Evolutionary conservation across 306 rosid species (phyloP).

Genomic region (Argentina anserina): DNA sequence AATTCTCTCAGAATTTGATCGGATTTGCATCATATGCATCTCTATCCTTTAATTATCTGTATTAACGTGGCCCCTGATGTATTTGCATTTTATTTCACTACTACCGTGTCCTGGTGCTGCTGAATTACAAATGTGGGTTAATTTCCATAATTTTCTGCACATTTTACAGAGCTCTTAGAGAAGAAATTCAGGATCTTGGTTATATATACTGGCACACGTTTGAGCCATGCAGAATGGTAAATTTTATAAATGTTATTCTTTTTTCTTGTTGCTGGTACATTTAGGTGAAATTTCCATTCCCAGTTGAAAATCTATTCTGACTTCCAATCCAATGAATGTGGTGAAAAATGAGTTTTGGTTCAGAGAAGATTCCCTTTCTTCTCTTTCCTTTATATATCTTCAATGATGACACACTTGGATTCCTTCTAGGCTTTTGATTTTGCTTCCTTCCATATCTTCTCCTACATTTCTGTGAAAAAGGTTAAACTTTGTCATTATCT

Average conservation of each 20-base stretch:
- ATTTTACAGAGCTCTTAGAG: background rate
- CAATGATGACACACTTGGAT: conserved; percentile 67
- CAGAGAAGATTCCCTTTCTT: conserved; percentile 84
- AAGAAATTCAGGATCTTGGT: background rate
- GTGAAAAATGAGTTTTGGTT: conserved; percentile 31
- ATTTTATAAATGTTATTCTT: conserved; percentile 1
- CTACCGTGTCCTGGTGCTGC: background rate
- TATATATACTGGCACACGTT: conserved; percentile 41
- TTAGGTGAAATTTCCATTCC: conserved; percentile 33
- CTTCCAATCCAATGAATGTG: conserved; percentile 34
- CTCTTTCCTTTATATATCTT: conserved; percentile 63
- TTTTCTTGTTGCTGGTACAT: conserved; percentile 42
- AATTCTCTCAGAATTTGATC: conserved; percentile 1
- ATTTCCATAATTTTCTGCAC: background rate
- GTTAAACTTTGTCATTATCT: conserved; percentile 70
- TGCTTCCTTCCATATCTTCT: conserved; percentile 67
- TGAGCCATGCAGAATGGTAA: conserved; percentile 34
- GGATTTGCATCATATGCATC: background rate
- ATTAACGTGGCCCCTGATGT: background rate
- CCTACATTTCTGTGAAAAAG: conserved; percentile 97
- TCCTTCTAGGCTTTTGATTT: conserved; percentile 56
- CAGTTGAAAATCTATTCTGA: conserved; percentile 9
- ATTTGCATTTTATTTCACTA: background rate
- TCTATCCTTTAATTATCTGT: background rate
- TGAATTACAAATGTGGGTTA: conserved; percentile 11